Percentiles rank a stretch among this genome's conserved stretches.
These are phyloP conservation scores for Obba rivulosa DNA, from an alignment of 768 basidiomycete genomes.

Conservation along the genomic window DNA sequence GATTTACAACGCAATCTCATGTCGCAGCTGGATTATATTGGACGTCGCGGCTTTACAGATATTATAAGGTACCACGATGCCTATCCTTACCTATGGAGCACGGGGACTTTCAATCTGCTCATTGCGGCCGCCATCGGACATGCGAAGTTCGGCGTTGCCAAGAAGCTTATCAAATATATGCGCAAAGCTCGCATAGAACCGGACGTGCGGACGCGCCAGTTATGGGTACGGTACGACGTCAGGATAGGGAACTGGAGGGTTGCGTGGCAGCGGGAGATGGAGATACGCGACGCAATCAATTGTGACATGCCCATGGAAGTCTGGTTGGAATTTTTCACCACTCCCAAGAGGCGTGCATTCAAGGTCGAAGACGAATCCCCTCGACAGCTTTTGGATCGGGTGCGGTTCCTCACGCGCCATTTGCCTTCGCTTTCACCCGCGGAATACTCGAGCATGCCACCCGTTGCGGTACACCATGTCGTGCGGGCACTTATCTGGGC, in stretches of 20 bases:
- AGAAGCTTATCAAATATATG: constrained; percentile 45
- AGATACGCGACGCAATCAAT: too few species aligned
- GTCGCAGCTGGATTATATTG: too few species aligned
- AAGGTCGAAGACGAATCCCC: background rate
- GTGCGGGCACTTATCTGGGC: constrained; percentile 41
- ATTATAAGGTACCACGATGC: constrained; percentile 47
- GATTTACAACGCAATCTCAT: constrained; percentile 33
- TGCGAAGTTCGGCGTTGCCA: constrained; percentile 41
- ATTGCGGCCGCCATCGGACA: constrained; percentile 45
- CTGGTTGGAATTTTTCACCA: constrained; percentile 56
- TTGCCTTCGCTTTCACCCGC: constrained; percentile 32
- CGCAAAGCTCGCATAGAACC: constrained; percentile 31
- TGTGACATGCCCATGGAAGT: constrained; percentile 34
- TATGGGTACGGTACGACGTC: constrained; percentile 53
- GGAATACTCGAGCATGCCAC: constrained; percentile 30
- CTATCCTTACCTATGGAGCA: constrained; percentile 28
- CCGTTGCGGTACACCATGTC: constrained; percentile 39
- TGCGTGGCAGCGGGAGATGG: constrained; percentile 39
- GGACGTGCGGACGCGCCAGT: constrained; percentile 51
- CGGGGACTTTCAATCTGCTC: constrained; percentile 40
- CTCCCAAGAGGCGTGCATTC: constrained; percentile 9
- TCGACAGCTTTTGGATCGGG: constrained; percentile 8
- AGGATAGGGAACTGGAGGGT: constrained; percentile 49
- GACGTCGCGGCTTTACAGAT: too few species aligned
- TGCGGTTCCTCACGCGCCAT: constrained; percentile 33